Evolutionary conservation across 2,329 filamentous ascomycete genomes (phyloP).

Genomic region (Tolypocladium ophioglossoides): DNA sequence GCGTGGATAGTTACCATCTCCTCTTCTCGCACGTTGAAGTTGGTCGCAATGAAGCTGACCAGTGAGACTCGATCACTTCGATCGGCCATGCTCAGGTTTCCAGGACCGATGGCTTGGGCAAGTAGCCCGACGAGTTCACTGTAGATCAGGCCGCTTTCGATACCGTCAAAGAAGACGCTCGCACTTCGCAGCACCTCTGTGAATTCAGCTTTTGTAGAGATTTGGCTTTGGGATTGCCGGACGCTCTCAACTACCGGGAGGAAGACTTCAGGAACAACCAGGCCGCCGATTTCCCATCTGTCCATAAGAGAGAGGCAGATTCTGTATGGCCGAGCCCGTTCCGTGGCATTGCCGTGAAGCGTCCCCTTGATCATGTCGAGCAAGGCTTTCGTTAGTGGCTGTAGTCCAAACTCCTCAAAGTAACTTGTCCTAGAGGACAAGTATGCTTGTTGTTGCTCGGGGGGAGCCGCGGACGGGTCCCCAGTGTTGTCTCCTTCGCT

Average conservation of each 20-base stretch:
- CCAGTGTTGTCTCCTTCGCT: slow-evolving; percentile 35
- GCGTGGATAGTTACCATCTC: slow-evolving; percentile 88
- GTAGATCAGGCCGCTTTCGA: slow-evolving; percentile 90
- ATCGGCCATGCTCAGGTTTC: slow-evolving; percentile 30
- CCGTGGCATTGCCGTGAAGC: slow-evolving; percentile 28
- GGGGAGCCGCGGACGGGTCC: slow-evolving; percentile 33
- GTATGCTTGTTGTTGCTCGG: slow-evolving; percentile 32
- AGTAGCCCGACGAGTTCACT: slow-evolving; percentile 66
- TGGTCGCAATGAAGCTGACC: slow-evolving; percentile 68
- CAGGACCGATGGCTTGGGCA: slow-evolving; percentile 43
- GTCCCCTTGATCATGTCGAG: slow-evolving; percentile 58
- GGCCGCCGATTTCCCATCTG: slow-evolving; percentile 89
- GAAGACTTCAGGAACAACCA: slow-evolving; percentile 82
- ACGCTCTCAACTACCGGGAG: slow-evolving; percentile 76
- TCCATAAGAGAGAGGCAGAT: slow-evolving; percentile 96
- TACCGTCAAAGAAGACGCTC: slow-evolving; percentile 93
- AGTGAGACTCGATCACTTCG: slow-evolving; percentile 57
- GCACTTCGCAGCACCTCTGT: slow-evolving; percentile 85
- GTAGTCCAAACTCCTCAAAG: slow-evolving; percentile 71
- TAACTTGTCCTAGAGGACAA: slow-evolving; percentile 60
- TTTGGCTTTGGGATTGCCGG: slow-evolving; percentile 57
- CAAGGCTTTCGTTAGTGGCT: slow-evolving; percentile 63
- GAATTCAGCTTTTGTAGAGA: slow-evolving; percentile 59
- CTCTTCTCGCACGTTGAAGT: slow-evolving; percentile 92
- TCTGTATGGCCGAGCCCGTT: slow-evolving; percentile 75